Base-by-base conservation (phyloP, 768 basidiomycete genomes). In the Macrolepiota fuliginosa region DNA sequence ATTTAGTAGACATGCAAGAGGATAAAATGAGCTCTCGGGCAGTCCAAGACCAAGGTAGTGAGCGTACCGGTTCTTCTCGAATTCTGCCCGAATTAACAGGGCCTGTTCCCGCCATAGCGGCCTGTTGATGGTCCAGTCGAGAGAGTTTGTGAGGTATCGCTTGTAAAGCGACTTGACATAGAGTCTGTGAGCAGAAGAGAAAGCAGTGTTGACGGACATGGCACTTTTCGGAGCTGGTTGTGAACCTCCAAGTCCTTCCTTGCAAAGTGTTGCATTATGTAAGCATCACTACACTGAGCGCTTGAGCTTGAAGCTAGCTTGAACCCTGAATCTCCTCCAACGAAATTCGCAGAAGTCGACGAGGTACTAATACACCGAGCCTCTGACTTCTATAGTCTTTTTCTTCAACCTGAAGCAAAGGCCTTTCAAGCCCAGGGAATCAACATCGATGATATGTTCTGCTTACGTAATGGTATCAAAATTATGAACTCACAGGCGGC, bases 151-250 rank as follows among this genome's bases (percentile, higher is more conserved):
- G 63, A 98, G 83, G 67, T 86, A 85, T 39, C 95, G 89, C 69
- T 84, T 89, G 81, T 97, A 98, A 4, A 98, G 84, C 9, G 91
- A 92, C 78, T 96, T 93, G 72, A 95, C 93, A 71, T 95, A 90
- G 67, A 85, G 82, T 71, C 87, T 85, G 78, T 92, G 91, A 4
- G 86, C 89, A 36, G 84, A 76, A 45, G 89, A 82, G 78, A 92
- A 94, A 24, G 71, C 68, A 37, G 70, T 67, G 37, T 89, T 75
- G 58, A 76, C 69, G 47, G 86, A 78, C 86, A 87, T 87, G 64
- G 73, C 74, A 62, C 69, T 64, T 63, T 68, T 65, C 62, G 67
- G 65, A 50, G 62, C 56, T 52, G 52, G 53, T 55, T 17, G 17
- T 24, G 22, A 24, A 10, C 12, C 3, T 46, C 5, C 25, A 24